Percentiles rank a stretch among this genome's conserved stretches.
Conservation (phyloP, 805 yeast species). For the Cyberlindnera mississippiensis region DNA sequence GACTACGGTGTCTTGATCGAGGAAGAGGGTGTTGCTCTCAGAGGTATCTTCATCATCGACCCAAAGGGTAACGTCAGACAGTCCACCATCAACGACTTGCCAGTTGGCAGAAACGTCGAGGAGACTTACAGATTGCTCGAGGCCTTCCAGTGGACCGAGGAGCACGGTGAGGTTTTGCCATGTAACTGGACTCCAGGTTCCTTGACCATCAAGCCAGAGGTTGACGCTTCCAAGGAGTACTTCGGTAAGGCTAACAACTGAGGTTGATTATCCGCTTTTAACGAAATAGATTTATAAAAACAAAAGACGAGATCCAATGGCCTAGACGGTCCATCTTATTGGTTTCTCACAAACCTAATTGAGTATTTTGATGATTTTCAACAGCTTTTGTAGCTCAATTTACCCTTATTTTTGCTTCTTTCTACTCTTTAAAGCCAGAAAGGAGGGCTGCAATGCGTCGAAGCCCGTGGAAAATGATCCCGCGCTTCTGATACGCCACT, state of each 20-base stretch:
- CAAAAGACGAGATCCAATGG: neutral
- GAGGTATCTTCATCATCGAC: conserved; percentile 98
- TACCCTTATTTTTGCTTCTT: too few species aligned
- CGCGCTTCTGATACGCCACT: neutral
- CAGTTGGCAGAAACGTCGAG: conserved; percentile 98
- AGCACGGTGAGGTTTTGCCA: conserved; percentile 99
- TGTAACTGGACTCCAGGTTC: conserved; percentile 98
- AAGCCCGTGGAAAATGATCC: neutral
- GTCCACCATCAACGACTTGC: conserved; percentile 96
- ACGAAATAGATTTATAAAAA: neutral
- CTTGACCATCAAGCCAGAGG: conserved; percentile 86
- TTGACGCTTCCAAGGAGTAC: conserved; percentile 74
- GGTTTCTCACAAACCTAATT: too few species aligned
- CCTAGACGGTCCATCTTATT: too few species aligned
- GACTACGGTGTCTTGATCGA: conserved; percentile 97
- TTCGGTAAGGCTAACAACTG: conserved; percentile 53
- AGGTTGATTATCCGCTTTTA: neutral
- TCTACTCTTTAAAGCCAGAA: too few species aligned
- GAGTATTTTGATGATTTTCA: too few species aligned
- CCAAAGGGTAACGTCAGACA: conserved; percentile 95
- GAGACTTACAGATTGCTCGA: conserved; percentile 97
- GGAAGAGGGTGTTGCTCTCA: conserved; percentile 94
- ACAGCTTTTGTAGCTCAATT: too few species aligned
- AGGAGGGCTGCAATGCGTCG: too few species aligned
- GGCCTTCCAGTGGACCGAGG: conserved; percentile 99